phyloP scores from a whole-genome alignment of 495 filamentous ascomycete genomes.

The Cairneyella variabilis region DNA sequence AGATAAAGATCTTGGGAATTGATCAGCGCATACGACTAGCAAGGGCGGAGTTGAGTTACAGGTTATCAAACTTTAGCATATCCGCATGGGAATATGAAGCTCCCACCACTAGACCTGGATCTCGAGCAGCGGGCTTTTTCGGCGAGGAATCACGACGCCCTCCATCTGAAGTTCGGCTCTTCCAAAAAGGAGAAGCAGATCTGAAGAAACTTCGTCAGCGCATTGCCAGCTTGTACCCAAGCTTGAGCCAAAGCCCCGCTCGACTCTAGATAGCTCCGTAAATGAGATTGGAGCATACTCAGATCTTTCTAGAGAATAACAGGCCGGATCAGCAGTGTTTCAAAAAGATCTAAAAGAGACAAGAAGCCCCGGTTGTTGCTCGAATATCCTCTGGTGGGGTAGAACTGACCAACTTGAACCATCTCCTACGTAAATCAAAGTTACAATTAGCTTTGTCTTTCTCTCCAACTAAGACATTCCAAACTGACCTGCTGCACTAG shows the following conservation, averaged over 20 bases:
- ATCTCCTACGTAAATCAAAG: conserved; percentile 69
- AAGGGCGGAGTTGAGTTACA: not conserved
- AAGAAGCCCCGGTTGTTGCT: not conserved
- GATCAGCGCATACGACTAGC: conserved; percentile 8
- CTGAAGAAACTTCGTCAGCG: conserved; percentile 41
- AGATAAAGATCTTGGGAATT: conserved; percentile 44
- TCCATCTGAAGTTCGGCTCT: conserved; percentile 46
- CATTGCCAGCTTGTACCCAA: not conserved
- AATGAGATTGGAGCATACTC: conserved; percentile 24
- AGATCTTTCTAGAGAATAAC: conserved; percentile 23
- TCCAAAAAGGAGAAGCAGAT: conserved; percentile 88
- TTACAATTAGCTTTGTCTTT: conserved; percentile 19
- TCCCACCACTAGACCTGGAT: conserved; percentile 79
- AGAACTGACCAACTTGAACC: conserved; percentile 87
- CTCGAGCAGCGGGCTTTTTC: conserved; percentile 52
- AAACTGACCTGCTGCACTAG: conserved; percentile 65
- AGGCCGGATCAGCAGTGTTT: conserved; percentile 14
- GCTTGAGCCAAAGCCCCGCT: not conserved
- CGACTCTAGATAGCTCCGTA: not conserved
- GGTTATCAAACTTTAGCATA: conserved; percentile 78
- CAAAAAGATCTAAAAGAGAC: not conserved
- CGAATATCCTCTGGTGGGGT: conserved; percentile 4
- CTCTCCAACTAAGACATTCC: not conserved
- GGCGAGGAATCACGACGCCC: conserved; percentile 45
- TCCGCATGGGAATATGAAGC: conserved; percentile 96